Percentiles rank a stretch among this genome's conserved stretches.
phyloP scores from a whole-genome alignment of 352 stramenopile genomes.

The Pythium aquatile region DNA sequence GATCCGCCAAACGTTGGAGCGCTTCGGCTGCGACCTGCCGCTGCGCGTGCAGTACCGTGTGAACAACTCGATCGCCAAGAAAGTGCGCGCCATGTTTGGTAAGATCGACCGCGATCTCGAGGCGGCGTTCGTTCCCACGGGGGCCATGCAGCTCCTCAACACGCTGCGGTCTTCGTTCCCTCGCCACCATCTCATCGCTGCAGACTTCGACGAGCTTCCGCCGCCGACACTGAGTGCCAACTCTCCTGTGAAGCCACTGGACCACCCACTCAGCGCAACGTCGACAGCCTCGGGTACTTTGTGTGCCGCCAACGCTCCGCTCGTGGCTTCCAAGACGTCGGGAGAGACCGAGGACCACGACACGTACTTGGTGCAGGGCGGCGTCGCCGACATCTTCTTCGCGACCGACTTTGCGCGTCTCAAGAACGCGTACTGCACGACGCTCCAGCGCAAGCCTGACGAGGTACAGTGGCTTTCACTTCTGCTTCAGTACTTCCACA shows the following conservation, averaged over 20 bases:
- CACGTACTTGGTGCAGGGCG: conserved; percentile 84
- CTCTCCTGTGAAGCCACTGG: conserved; percentile 47
- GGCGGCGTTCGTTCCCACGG: conserved; percentile 86
- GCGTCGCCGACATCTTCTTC: conserved; percentile 91
- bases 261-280: conserved; percentile 65
- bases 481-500: not conserved
- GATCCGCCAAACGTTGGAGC: conserved; percentile 67
- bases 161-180: conserved; percentile 76
- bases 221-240: conserved; percentile 57
- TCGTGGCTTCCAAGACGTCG: conserved; percentile 84
- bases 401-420: conserved; percentile 84
- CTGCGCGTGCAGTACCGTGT: conserved; percentile 59
- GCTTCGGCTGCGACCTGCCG: conserved; percentile 74
- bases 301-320: conserved; percentile 77
- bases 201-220: conserved; percentile 87
- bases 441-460: conserved; percentile 48
- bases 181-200: conserved; percentile 83
- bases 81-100: conserved; percentile 49
- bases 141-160: conserved; percentile 85
- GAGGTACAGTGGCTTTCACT: conserved; percentile 30
- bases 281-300: conserved; percentile 67
- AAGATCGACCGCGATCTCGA: conserved; percentile 49
- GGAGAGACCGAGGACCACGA: conserved; percentile 80
- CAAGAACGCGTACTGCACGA: conserved; percentile 77
- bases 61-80: conserved; percentile 51